Conservation (phyloP, 306 rosid species). For the Inga laurina region DNA sequence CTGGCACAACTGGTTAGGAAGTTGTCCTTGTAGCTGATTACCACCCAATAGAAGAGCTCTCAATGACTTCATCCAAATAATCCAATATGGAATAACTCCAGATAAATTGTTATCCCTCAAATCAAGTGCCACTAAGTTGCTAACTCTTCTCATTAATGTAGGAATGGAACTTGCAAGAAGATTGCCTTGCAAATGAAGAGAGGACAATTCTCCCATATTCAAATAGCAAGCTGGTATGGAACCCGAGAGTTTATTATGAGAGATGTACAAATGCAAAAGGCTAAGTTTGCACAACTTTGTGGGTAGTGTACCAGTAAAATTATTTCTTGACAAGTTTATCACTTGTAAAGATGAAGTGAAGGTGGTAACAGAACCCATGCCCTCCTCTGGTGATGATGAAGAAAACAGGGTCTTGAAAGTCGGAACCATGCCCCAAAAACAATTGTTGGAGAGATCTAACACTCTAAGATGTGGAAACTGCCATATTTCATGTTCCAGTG, state of each 20-base stretch:
- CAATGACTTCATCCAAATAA: background rate
- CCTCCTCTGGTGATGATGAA: too few relatives aligned
- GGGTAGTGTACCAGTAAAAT: background rate
- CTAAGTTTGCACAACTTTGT: background rate
- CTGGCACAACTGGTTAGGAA: background rate
- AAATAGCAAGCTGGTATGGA: background rate
- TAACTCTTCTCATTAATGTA: too few relatives aligned
- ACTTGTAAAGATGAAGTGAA: background rate
- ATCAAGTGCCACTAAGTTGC: background rate
- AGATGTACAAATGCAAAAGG: background rate
- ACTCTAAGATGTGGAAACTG: background rate
- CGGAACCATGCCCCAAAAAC: background rate
- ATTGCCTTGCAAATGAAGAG: background rate
- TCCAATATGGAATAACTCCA: background rate
- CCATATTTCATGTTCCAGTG: background rate
- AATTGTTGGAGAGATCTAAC: background rate
- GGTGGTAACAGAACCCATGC: too few relatives aligned
- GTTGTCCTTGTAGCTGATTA: background rate
- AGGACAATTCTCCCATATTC: fast-evolving
- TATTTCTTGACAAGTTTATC: background rate
- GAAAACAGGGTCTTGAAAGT: too few relatives aligned
- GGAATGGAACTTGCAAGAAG: background rate
- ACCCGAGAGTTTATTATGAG: background rate
- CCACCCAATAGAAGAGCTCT: background rate
- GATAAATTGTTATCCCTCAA: conserved; percentile 1